Evolutionary conservation across 768 basidiomycete species (phyloP).

Genomic region (Tylopilus plumbeoviolaceoides): DNA sequence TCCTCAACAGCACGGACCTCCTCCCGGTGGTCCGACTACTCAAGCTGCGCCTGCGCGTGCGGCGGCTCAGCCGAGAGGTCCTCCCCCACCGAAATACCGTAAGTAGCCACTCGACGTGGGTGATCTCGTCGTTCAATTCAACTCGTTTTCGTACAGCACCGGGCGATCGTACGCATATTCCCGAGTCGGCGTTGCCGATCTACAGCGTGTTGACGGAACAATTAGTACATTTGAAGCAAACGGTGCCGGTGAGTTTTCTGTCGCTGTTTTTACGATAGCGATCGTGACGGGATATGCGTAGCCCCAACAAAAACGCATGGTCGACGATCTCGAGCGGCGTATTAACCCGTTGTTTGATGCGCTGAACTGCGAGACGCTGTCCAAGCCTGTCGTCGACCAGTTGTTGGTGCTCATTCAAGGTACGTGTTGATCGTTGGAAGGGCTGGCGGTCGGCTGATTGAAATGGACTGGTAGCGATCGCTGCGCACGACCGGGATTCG

Average conservation of each 20-base stretch:
- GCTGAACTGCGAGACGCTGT: conserved; percentile 85
- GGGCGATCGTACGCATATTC: conserved; percentile 92
- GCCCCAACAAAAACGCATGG: conserved; percentile 80
- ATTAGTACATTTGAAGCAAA: conserved; percentile 65
- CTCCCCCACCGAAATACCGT: conserved; percentile 58
- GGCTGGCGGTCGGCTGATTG: background rate
- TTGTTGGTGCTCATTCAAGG: conserved; percentile 70
- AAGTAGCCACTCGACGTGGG: conserved; percentile 24
- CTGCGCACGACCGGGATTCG: conserved; percentile 66
- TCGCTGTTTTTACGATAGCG: background rate
- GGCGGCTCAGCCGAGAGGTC: conserved; percentile 33
- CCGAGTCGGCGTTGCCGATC: conserved; percentile 60
- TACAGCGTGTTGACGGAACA: conserved; percentile 63
- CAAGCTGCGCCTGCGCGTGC: conserved; percentile 28
- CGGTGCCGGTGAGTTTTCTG: conserved; percentile 57
- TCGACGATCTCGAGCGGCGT: conserved; percentile 83
- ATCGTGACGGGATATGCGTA: conserved; percentile 28
- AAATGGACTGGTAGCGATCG: conserved; percentile 59
- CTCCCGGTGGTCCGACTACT: conserved; percentile 25
- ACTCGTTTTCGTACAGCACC: conserved; percentile 48
- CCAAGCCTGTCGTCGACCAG: conserved; percentile 64
- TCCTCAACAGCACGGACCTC: conserved; percentile 29
- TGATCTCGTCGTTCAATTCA: background rate
- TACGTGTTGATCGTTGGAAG: conserved; percentile 31
- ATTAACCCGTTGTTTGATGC: conserved; percentile 85